Evolutionary conservation across 352 stramenopile species (phyloP), one percentile per base, ranked within the genome.

Genomic region (Phytophthora sojae): DNA sequence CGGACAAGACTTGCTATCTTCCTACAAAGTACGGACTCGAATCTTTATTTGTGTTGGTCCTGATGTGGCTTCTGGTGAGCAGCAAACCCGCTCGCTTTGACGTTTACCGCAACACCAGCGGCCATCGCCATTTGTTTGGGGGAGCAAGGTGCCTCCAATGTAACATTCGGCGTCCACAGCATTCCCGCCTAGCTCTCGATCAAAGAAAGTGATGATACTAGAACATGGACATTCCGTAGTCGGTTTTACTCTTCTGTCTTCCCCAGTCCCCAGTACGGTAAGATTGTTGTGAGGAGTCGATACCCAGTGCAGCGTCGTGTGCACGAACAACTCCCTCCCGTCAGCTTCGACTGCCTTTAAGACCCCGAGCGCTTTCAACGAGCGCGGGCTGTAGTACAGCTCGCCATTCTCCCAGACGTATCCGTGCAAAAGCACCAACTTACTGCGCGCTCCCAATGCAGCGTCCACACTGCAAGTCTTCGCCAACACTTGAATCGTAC

Each of bases 391-490:
- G 39, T 76, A 79, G 30, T 60, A 73, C n/a, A 76, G 51, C 23
- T 69, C 59, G 2, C 35, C 52, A 15, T 60, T 60, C 19, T 73
- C 61, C 56, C 37, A 71, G 8, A 58, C 6, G 29, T 78, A 78
- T 11, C 66, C 67, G 23, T 32, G 64, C 26, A 79, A 26, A 30
- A 73, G 50, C 25, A 73, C 65, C 47, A 76, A n/a, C 25, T 79
- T 79, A 37, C 52, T 65, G 30, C 67, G 61, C 14, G 55, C 45
- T 3, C 67, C 57, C 4, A 79, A 15, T 26, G 32, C 62, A 55
- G 50, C 21, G 25, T 79, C 61, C 23, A 79, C 71, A 6, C 56
- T 73, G 19, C 67, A 76, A 0, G 47, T 55, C 26, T 61, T 53
- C 17, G 25, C 25, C 32, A 79, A 50, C 0, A 73, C n/a, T n/a